Percentiles rank a stretch among this genome's conserved stretches.
Conservation (phyloP, 306 rosid genomes). For the Vigna angularis region DNA sequence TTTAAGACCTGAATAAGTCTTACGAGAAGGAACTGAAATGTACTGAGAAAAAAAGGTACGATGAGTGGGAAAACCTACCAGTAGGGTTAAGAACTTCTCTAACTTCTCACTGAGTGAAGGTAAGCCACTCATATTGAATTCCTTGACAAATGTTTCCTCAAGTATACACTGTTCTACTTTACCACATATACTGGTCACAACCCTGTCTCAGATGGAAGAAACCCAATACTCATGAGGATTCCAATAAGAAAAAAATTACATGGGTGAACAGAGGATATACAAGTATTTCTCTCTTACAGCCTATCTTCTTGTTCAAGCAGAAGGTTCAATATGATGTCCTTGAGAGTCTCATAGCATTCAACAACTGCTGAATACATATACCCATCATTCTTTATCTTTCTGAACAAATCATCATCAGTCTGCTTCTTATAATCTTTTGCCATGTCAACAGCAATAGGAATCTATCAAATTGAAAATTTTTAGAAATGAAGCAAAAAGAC, state of each 20-base stretch:
- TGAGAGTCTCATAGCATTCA: slow-evolving; percentile 91
- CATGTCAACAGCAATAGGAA: slow-evolving; percentile 98
- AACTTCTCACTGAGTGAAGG: slow-evolving; percentile 84
- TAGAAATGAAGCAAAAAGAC: slow-evolving; percentile 33
- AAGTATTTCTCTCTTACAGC: slow-evolving; percentile 58
- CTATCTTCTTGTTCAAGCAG: slow-evolving; percentile 62
- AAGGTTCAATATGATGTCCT: slow-evolving; percentile 64
- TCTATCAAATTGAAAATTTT: slow-evolving; percentile 60
- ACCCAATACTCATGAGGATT: slow-evolving; percentile 35
- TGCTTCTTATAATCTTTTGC: slow-evolving; percentile 89
- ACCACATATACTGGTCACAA: slow-evolving; percentile 50
- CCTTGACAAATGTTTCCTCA: slow-evolving; percentile 49
- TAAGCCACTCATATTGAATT: slow-evolving; percentile 82
- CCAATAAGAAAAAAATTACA: slow-evolving; percentile 33
- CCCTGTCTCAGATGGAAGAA: slow-evolving; percentile 57
- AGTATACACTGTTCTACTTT: slow-evolving; percentile 55
- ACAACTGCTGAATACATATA: slow-evolving; percentile 90
- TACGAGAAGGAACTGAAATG: slow-evolving; percentile 27
- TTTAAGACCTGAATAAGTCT: slow-evolving; percentile 30
- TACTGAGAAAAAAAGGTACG: slow-evolving; percentile 21
- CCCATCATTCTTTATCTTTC: slow-evolving; percentile 70
- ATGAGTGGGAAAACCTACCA: slow-evolving; percentile 58
- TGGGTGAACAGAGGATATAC: slow-evolving; percentile 13
- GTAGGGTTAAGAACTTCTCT: slow-evolving; percentile 77
- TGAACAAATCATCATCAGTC: slow-evolving; percentile 75